Conservation (phyloP, 2,329 filamentous ascomycete genomes). For the Neobulgaria alba region DNA sequence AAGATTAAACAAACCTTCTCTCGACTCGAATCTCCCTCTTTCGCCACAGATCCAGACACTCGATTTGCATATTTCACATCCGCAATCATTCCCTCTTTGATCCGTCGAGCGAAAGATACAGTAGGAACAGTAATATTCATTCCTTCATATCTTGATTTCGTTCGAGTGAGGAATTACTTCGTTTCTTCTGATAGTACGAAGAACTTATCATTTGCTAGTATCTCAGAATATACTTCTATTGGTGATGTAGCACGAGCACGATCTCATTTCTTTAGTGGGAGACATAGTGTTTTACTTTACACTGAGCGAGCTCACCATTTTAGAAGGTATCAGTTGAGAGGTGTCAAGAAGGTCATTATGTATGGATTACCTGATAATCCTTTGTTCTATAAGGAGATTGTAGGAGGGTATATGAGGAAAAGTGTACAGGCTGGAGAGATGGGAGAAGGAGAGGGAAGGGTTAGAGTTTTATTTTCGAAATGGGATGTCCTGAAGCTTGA, state of each 20-base stretch:
- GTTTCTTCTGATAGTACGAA: slow-evolving; percentile 55
- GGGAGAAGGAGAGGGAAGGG: slow-evolving; percentile 50
- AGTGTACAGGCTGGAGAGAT: slow-evolving; percentile 48
- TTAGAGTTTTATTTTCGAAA: slow-evolving; percentile 66
- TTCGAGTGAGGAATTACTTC: slow-evolving; percentile 87
- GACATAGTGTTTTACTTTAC: slow-evolving; percentile 79
- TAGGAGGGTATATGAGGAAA: slow-evolving; percentile 55
- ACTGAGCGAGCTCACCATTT: slow-evolving; percentile 97
- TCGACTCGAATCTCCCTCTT: slow-evolving; percentile 65
- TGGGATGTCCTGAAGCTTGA: slow-evolving; percentile 88
- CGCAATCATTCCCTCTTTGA: slow-evolving; percentile 67
- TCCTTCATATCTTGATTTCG: slow-evolving; percentile 90
- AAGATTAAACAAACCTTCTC: slow-evolving; percentile 82
- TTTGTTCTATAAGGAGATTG: slow-evolving; percentile 68
- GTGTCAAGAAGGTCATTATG: slow-evolving; percentile 77
- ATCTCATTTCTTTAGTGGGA: slow-evolving; percentile 76
- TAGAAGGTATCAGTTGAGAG: slow-evolving; percentile 72
- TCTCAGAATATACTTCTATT: slow-evolving; percentile 80
- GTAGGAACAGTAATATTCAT: slow-evolving; percentile 79
- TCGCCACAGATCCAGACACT: slow-evolving; percentile 71
- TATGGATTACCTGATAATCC: slow-evolving; percentile 89
- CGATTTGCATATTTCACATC: slow-evolving; percentile 88
- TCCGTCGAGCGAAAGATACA: slow-evolving; percentile 56
- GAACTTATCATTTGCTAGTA: slow-evolving; percentile 62
- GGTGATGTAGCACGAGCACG: slow-evolving; percentile 75